Base-by-base conservation (phyloP, 75 land plant genomes). In the Selaginella tamariscina region DNA sequence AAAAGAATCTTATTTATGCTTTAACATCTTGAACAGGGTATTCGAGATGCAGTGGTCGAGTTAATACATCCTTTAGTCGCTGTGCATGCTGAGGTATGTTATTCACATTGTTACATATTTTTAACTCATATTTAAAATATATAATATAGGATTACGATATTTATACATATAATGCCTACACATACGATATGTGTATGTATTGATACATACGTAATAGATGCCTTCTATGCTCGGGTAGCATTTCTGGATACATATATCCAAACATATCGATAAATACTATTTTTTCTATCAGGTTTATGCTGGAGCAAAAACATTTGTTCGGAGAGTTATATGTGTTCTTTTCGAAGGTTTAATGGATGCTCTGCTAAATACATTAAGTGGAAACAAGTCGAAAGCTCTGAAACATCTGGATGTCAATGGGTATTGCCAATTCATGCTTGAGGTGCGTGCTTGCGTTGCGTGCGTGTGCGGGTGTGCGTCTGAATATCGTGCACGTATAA, bases 11-110 rank as follows among this genome's bases (percentile, higher is more conserved):
- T n/a, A n/a, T n/a, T n/a, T n/a, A n/a, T n/a, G n/a, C 21, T 68
- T 15, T 29, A 0, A 24, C 28, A 32, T 0, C 26, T n/a, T 54
- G 68, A 72, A 62, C 80, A 94, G 98, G 98, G 98, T 65, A 76
- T 94, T n/a, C 84, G 98, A 54, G 98, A 94, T 81, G 86, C 86
- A 56, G 94, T 83, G 72, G 86, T 94, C 32, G 96, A 94, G 66
- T 69, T 94, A 71, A 55, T 94, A 31, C 88, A 90, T 69, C 85
- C 95, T 13, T 70, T 94, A 15, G 86, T 94, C 27, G 79, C 84
- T 68, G 91, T 87, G 1, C 96, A 94, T 82, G 98, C 98, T 33
- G 98, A 94, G 98, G 98, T 94, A 80, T 30, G 71, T 27, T 56
- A 20, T 67, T 33, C 64, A 54, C 24, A 15, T 5, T 39, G 49